These are phyloP conservation scores for Arthrobotrys megalospora DNA, from an alignment of 2,329 filamentous ascomycete species.

Conservation along the genomic window DNA sequence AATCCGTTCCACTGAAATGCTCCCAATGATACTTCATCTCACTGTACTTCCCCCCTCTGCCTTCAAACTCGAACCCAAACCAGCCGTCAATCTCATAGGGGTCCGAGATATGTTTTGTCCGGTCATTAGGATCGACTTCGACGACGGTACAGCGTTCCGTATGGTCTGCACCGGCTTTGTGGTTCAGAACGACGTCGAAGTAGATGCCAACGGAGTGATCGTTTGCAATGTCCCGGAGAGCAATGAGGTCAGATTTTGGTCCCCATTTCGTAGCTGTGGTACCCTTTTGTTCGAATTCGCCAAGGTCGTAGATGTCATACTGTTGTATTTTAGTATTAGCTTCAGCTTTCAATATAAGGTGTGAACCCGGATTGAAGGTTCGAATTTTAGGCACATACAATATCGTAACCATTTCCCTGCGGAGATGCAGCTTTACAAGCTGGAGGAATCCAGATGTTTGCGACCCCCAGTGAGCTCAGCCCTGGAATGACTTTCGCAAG, in stretches of 20 bases:
- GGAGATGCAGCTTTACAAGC: slow-evolving; percentile 78
- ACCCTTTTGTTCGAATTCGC: slow-evolving; percentile 81
- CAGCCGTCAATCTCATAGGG: slow-evolving; percentile 78
- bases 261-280: slow-evolving; percentile 78
- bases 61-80: slow-evolving; percentile 78
- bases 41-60: slow-evolving; percentile 75
- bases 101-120: slow-evolving; percentile 72
- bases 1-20: slow-evolving; percentile 62
- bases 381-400: slow-evolving; percentile 65
- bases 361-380: not conserved
- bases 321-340: slow-evolving; percentile 4
- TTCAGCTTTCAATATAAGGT: not conserved
- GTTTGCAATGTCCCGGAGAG: slow-evolving; percentile 71
- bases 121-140: slow-evolving; percentile 76
- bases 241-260: slow-evolving; percentile 74
- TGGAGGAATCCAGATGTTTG: slow-evolving; percentile 78
- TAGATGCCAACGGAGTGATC: slow-evolving; percentile 74
- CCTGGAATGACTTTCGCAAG: slow-evolving; percentile 71
- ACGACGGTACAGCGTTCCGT: slow-evolving; percentile 76
- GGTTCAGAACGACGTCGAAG: slow-evolving; percentile 81
- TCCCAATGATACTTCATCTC: slow-evolving; percentile 75
- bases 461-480: slow-evolving; percentile 75
- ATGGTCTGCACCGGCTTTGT: slow-evolving; percentile 78
- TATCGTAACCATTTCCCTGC: slow-evolving; percentile 77
- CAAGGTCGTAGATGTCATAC: slow-evolving; percentile 79